phyloP scores from a whole-genome alignment of 139 green algal genomes.

The Chloropicon primus region DNA sequence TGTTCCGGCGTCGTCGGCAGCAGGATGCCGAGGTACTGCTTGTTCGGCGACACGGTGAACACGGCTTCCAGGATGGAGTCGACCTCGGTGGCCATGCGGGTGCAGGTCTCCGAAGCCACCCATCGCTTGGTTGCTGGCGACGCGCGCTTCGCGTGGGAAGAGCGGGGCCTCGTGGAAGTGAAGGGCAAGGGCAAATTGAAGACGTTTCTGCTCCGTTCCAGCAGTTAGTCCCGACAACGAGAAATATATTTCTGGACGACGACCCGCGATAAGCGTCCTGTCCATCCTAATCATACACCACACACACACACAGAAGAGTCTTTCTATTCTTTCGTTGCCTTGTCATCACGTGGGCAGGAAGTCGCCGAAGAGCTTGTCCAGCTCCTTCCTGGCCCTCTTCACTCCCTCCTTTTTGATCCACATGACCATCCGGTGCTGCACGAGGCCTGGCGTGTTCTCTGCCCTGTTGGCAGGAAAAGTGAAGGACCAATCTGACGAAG shows the following conservation, averaged over 20 bases:
- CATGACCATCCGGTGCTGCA: neutral
- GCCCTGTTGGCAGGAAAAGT: slow-evolving; percentile 37
- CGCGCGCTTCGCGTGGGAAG: neutral
- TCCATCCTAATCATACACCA: too few species aligned
- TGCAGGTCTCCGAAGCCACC: neutral
- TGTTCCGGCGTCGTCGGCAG: neutral
- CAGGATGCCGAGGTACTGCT: neutral
- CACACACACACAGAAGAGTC: too few species aligned
- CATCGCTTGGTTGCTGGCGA: neutral
- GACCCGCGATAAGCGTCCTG: too few species aligned
- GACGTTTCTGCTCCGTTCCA: neutral
- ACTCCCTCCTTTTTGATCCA: neutral
- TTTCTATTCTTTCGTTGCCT: too few species aligned
- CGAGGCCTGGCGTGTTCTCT: neutral
- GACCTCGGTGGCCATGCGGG: neutral
- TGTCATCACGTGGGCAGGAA: neutral
- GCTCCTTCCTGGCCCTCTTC: neutral
- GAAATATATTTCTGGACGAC: too few species aligned
- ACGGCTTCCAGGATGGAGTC: neutral
- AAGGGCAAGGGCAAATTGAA: neutral
- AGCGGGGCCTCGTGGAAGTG: neutral
- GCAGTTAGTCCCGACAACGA: too few species aligned
- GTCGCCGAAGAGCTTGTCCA: neutral
- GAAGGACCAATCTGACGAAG: slow-evolving; percentile 36
- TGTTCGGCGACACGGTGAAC: slow-evolving; percentile 1